A percentile compares a stretch with the other conserved stretches of the same genome.
Evolutionary conservation across 768 basidiomycete genomes (phyloP).

Genomic region (Boletus barrowsii): DNA sequence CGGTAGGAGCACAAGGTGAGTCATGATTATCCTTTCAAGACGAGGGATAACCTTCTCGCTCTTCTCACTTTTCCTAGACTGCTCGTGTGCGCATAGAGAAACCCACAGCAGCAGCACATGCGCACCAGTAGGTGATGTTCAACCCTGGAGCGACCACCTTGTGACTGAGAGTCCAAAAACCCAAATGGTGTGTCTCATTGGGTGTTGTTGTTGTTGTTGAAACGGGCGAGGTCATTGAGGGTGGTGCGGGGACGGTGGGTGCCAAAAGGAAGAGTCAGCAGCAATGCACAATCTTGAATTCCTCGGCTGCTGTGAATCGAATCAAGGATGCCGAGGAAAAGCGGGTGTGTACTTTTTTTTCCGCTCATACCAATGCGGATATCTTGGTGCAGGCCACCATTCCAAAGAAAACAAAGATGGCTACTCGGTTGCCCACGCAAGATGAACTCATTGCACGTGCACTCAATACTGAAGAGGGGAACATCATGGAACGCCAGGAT

Average conservation of each 20-base stretch:
- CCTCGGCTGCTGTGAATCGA: conserved; percentile 60
- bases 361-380: not conserved
- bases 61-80: conserved; percentile 36
- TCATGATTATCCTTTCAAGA: not conserved
- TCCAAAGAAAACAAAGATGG: conserved; percentile 59
- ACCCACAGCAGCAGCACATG: conserved; percentile 64
- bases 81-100: conserved; percentile 57
- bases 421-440: conserved; percentile 60
- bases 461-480: conserved; percentile 84
- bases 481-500: conserved; percentile 71
- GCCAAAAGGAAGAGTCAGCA: conserved; percentile 57
- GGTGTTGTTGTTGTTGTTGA: conserved; percentile 55
- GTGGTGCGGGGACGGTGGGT: conserved; percentile 15
- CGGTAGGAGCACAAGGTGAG: conserved; percentile 35
- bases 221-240: conserved; percentile 55
- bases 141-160: conserved; percentile 47
- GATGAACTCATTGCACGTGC: conserved; percentile 80
- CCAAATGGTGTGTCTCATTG: conserved; percentile 51
- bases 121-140: conserved; percentile 64
- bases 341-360: conserved; percentile 40
- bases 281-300: conserved; percentile 67
- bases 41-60: not conserved
- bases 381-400: conserved; percentile 43
- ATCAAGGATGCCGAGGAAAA: conserved; percentile 62
- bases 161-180: conserved; percentile 27